A percentile compares a stretch with the other conserved stretches of the same genome.
Evolutionary conservation across 257 asterid genomes (phyloP).

Genomic region (Penstemon barbatus): DNA sequence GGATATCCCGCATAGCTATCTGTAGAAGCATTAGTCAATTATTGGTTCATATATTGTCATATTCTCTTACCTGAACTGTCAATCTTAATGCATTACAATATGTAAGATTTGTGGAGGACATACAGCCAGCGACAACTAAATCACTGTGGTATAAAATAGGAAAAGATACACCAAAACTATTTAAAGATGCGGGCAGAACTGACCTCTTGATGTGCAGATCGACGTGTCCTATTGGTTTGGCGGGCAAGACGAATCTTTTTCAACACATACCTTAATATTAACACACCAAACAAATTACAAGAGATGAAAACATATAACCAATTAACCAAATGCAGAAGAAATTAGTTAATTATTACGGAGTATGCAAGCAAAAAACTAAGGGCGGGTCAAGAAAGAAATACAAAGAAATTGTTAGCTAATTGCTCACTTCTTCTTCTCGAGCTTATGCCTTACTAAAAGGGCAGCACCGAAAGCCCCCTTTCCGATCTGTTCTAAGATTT

Average conservation of each 20-base stretch:
- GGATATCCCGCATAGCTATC: not conserved
- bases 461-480: conserved; percentile 97
- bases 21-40: not conserved
- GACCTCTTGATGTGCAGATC: conserved; percentile 98
- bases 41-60: not conserved
- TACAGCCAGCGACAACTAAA: not conserved
- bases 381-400: conserved; percentile 1
- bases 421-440: conserved; percentile 80
- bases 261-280: conserved; percentile 65
- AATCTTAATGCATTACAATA: not conserved
- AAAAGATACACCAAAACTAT: conserved; percentile 8
- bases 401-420: not conserved
- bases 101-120: not conserved
- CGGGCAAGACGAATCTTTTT: conserved; percentile 96
- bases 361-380: conserved; percentile 2
- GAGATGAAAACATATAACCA: conserved; percentile 21
- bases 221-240: conserved; percentile 89
- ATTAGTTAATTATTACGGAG: not conserved
- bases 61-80: not conserved
- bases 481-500: conserved; percentile 84
- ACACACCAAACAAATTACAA: conserved; percentile 21
- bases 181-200: conserved; percentile 18
- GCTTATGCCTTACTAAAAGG: conserved; percentile 78
- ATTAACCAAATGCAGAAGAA: conserved; percentile 16
- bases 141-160: not conserved